phyloP scores from a whole-genome alignment of 805 yeast species.

The Brettanomyces sp. region DNA sequence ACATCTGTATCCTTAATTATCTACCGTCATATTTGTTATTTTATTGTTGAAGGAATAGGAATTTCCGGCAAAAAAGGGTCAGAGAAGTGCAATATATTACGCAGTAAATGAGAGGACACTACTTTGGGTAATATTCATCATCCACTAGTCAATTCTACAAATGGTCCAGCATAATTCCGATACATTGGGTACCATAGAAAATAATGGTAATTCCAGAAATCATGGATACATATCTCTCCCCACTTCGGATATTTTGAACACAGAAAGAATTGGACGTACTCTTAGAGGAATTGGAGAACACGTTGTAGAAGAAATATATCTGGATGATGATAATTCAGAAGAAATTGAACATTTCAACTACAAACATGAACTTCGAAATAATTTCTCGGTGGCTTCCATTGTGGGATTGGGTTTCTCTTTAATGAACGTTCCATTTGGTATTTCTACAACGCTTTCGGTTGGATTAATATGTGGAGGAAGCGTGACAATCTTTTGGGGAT shows the following conservation, averaged over 20 bases:
- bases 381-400: conserved; percentile 58
- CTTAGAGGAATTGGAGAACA: conserved; percentile 15
- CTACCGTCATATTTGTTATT: no score
- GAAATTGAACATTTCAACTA: conserved; percentile 65
- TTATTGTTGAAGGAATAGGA: no score
- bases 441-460: conserved; percentile 63
- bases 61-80: no score
- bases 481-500: conserved; percentile 67
- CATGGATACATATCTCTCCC: conserved; percentile 4
- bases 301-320: conserved; percentile 23
- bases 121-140: no score
- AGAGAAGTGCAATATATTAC: no score
- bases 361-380: conserved; percentile 61
- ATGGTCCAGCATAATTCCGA: not conserved
- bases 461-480: conserved; percentile 72
- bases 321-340: conserved; percentile 39
- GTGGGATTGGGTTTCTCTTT: conserved; percentile 73
- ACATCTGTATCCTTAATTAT: no score
- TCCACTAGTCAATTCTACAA: not conserved
- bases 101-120: no score
- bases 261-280: conserved; percentile 1
- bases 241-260: conserved; percentile 6
- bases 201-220: not conserved
- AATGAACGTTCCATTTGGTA: conserved; percentile 77
- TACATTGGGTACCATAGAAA: not conserved